Conservation (phyloP, 805 yeast species). For the Teunomyces pallodes region DNA sequence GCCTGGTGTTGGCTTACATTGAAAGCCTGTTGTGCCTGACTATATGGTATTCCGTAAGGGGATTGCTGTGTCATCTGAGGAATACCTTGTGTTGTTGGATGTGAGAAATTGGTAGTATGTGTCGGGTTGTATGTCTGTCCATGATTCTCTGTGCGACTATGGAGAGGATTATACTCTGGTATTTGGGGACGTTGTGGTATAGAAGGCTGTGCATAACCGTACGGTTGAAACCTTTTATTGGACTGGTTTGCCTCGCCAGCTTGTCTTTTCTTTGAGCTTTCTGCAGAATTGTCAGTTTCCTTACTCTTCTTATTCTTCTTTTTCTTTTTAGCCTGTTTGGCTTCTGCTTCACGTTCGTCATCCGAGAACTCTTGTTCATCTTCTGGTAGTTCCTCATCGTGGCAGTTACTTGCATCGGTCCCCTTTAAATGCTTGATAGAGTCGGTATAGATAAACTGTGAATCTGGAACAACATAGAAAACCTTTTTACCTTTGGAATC, state of each 20-base stretch:
- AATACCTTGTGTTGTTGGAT: background rate
- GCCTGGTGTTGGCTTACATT: conserved; percentile 7
- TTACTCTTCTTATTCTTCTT: conserved; percentile 37
- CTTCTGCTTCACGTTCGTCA: conserved; percentile 81
- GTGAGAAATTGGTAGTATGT: background rate
- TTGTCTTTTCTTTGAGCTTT: conserved; percentile 4
- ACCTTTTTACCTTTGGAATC: conserved; percentile 55
- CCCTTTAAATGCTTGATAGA: conserved; percentile 71
- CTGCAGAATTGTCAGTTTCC: conserved; percentile 8
- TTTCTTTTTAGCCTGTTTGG: conserved; percentile 61
- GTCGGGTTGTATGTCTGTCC: background rate
- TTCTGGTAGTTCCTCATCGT: conserved; percentile 90
- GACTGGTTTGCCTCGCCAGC: background rate
- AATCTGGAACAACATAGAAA: conserved; percentile 75
- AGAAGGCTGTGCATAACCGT: conserved; percentile 18
- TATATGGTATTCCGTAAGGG: conserved; percentile 24
- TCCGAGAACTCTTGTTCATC: conserved; percentile 95
- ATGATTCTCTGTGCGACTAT: background rate
- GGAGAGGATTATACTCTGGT: conserved; percentile 2
- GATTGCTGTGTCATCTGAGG: conserved; percentile 7
- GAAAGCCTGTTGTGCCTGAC: conserved; percentile 15
- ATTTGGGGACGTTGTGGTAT: conserved; percentile 6
- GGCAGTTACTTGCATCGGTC: conserved; percentile 90
- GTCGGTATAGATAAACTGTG: conserved; percentile 77
- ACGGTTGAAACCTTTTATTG: conserved; percentile 18